Evolutionary conservation across 257 asterid genomes (phyloP).

Genomic region (Pogostemon cablin): DNA sequence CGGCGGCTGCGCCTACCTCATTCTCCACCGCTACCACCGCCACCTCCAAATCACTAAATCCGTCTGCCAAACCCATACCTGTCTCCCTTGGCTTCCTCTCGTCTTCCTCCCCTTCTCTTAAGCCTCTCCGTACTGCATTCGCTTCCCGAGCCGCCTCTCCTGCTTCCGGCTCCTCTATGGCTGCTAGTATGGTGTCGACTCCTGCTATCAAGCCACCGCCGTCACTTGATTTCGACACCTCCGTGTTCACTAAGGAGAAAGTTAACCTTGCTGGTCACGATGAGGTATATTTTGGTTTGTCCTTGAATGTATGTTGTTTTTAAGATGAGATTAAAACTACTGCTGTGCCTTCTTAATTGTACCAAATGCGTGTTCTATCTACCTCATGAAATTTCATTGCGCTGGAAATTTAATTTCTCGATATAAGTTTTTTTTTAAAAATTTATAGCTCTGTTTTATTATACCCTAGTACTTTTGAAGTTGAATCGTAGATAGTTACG

Average conservation of each 20-base stretch:
- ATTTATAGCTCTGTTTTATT: background rate
- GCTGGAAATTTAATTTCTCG: background rate
- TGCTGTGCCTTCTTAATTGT: background rate
- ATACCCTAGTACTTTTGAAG: background rate
- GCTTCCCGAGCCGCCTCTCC: slow-evolving; percentile 32
- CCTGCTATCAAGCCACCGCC: slow-evolving; percentile 49
- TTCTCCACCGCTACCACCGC: slow-evolving; percentile 40
- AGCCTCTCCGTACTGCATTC: slow-evolving; percentile 49
- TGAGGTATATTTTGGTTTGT: slow-evolving; percentile 50
- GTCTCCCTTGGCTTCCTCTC: slow-evolving; percentile 58
- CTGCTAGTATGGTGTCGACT: slow-evolving; percentile 65
- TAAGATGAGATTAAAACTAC: slow-evolving; percentile 3
- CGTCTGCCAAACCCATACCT: slow-evolving; percentile 26
- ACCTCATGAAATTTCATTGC: background rate
- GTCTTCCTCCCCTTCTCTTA: slow-evolving; percentile 58
- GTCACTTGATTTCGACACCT: slow-evolving; percentile 74
- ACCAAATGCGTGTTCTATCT: background rate
- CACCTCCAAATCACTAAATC: slow-evolving; percentile 36
- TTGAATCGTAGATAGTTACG: background rate
- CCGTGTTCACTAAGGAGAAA: slow-evolving; percentile 80
- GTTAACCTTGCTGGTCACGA: slow-evolving; percentile 83
- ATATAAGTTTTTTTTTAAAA: too few relatives aligned
- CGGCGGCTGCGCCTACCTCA: slow-evolving; percentile 66
- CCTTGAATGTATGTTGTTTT: background rate
- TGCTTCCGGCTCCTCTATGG: slow-evolving; percentile 50